Percentiles rank a stretch among this genome's conserved stretches.
Evolutionary conservation across 2,329 filamentous ascomycete genomes (phyloP).

Genomic region (Cryphonectria carpinicola): DNA sequence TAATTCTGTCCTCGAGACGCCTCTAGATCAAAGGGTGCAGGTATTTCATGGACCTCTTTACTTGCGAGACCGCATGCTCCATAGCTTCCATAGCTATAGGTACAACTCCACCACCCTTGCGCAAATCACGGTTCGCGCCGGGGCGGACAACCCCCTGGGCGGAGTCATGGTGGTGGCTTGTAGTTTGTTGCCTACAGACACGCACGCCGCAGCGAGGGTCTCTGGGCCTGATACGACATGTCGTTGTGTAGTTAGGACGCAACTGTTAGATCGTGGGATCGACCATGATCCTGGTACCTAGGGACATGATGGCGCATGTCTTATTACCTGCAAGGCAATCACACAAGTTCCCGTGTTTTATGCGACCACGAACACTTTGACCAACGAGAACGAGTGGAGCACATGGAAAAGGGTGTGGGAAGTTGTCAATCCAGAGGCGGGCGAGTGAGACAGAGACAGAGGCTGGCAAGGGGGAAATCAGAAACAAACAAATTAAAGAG

Average conservation of each 20-base stretch:
- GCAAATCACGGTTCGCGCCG: not conserved
- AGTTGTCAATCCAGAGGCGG: constrained; percentile 25
- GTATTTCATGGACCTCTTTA: not conserved
- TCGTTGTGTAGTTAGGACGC: not conserved
- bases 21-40: not conserved
- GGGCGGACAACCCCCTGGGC: not conserved
- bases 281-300: not conserved
- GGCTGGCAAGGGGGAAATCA: not conserved
- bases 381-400: constrained; percentile 1
- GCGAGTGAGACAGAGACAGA: constrained; percentile 28
- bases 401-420: not conserved
- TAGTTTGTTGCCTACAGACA: not conserved
- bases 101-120: not conserved
- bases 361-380: not conserved
- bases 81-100: not conserved
- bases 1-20: not conserved
- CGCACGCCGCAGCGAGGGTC: not conserved
- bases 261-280: not conserved
- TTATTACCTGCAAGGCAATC: not conserved
- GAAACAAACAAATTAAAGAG: not conserved
- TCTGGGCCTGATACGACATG: not conserved
- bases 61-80: not conserved
- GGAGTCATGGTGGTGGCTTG: not conserved
- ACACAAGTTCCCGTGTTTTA: constrained; percentile 10
- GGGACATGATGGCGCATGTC: not conserved